A percentile compares a stretch with the other conserved stretches of the same genome.
phyloP scores from a whole-genome alignment of 2,329 filamentous ascomycete species.

The Dactylonectria estremocensis region DNA sequence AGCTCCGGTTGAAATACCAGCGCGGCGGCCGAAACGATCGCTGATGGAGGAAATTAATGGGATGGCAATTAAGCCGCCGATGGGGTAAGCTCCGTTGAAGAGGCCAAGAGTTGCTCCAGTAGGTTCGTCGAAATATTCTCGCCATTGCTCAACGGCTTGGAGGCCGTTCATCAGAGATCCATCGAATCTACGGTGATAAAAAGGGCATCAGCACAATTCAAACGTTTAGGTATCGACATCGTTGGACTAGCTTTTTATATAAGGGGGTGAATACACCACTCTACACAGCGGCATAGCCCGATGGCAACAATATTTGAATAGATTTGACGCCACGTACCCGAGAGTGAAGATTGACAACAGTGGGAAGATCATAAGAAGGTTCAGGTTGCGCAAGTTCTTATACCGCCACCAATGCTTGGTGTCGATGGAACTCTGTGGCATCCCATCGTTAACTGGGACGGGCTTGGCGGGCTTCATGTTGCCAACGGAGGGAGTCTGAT shows the following conservation, averaged over 20 bases:
- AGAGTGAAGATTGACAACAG: slow-evolving; percentile 16
- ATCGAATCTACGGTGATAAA: not conserved
- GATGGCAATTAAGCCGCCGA: not conserved
- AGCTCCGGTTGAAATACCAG: not conserved
- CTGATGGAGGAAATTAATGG: slow-evolving; percentile 2
- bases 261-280: too few species aligned
- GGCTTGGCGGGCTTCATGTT: too few species aligned
- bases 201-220: too few species aligned
- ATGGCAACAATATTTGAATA: too few species aligned
- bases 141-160: not conserved
- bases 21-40: slow-evolving; percentile 1
- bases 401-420: slow-evolving; percentile 11
- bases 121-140: slow-evolving; percentile 9
- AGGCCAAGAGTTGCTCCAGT: slow-evolving; percentile 3
- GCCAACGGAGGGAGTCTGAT: too few species aligned
- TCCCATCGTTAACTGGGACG: not conserved
- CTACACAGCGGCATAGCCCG: too few species aligned
- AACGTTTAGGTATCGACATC: too few species aligned
- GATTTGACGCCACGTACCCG: not conserved
- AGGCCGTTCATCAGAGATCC: slow-evolving; percentile 5
- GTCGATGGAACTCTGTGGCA: slow-evolving; percentile 19
- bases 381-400: slow-evolving; percentile 12
- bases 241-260: too few species aligned
- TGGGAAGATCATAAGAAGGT: slow-evolving; percentile 4
- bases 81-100: slow-evolving; percentile 9